Evolutionary conservation across 129 eudicot genomes (phyloP), one percentile per base, ranked within the genome.

Genomic region (Apium graveolens): DNA sequence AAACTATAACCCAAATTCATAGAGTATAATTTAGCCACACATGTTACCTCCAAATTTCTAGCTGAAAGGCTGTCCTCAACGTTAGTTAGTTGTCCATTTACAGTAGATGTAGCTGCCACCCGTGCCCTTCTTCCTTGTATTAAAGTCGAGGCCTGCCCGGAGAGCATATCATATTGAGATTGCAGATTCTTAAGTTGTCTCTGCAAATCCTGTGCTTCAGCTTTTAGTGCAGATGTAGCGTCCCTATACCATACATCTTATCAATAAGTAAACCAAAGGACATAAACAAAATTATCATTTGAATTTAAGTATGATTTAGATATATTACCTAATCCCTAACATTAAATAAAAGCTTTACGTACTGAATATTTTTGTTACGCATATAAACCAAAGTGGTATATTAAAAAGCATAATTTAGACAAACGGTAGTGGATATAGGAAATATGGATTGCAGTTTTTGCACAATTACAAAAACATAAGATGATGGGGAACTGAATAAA

Each of bases 71-170:
- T 82, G 84, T 95, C 99, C 51, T 96, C 99, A 73, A 89, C 78
- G 80, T 90, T 83, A 78, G 85, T 81, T 42, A 92, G 82, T 80
- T 85, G 89, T 81, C 99, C 97, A 66, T 91, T 96, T 41, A 91
- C 96, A 57, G 82, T 76, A 72, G 99, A 90, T 35, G 99, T 95
- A 78, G 97, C 93, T 74, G 97, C 92, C 70, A 95, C 91, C 81
- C 99, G 86, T 63, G 99, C 96, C 80, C 97, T 95, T 86, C 90
- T 92, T 76, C 99, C 99, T 86, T 95, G 99, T 70, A 86, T 90
- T 80, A 95, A 83, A 68, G 91, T 32, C 66, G 99, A 95, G 73
- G 97, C 94, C 83, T 92, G 99, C 73, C 91, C 88, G 72, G 87
- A 86, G 37, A 95, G 99, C 96, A 92, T 90, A 82, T 95, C 99